Conservation (phyloP, 2,329 filamentous ascomycete species). For the Colletotrichum eremochloae region DNA sequence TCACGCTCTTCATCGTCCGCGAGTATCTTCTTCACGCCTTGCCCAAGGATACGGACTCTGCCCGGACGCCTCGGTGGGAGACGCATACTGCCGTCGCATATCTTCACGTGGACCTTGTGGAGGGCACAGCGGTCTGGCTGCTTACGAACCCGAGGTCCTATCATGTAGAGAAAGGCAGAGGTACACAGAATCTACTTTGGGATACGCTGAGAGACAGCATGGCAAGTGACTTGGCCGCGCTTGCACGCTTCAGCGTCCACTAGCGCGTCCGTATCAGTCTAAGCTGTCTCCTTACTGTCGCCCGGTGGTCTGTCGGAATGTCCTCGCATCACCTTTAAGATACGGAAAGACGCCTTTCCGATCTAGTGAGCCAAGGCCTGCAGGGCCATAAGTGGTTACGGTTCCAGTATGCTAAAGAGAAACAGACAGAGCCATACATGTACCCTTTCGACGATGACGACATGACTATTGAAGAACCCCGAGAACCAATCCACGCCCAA, state of each 20-base stretch:
- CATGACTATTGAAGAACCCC: neutral
- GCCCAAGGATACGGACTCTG: conserved; percentile 5
- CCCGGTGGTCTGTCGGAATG: conserved; percentile 24
- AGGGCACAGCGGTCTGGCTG: conserved; percentile 33
- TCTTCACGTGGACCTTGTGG: conserved; percentile 25
- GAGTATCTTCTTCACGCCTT: conserved; percentile 20
- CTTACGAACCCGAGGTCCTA: conserved; percentile 16
- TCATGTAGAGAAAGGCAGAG: conserved; percentile 20
- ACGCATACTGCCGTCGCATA: conserved; percentile 27
- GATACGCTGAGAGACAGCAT: conserved; percentile 8
- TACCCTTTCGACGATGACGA: conserved; percentile 22
- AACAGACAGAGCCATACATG: conserved; percentile 16
- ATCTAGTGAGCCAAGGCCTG: conserved; percentile 21
- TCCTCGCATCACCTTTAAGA: conserved; percentile 27
- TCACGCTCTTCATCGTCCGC: conserved; percentile 27
- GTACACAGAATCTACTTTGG: conserved; percentile 29
- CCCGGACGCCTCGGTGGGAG: conserved; percentile 27
- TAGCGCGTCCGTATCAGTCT: conserved; percentile 25
- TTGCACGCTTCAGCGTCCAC: neutral
- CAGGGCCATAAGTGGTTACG: neutral
- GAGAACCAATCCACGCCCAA: conserved; percentile 22
- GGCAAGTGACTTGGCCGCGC: neutral
- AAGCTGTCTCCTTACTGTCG: conserved; percentile 12
- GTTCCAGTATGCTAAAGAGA: neutral
- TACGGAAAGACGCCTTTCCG: conserved; percentile 22